Evolutionary conservation across 495 filamentous ascomycete genomes (phyloP), one percentile per base, ranked within the genome.

Genomic region (Lindgomyces ingoldianus): DNA sequence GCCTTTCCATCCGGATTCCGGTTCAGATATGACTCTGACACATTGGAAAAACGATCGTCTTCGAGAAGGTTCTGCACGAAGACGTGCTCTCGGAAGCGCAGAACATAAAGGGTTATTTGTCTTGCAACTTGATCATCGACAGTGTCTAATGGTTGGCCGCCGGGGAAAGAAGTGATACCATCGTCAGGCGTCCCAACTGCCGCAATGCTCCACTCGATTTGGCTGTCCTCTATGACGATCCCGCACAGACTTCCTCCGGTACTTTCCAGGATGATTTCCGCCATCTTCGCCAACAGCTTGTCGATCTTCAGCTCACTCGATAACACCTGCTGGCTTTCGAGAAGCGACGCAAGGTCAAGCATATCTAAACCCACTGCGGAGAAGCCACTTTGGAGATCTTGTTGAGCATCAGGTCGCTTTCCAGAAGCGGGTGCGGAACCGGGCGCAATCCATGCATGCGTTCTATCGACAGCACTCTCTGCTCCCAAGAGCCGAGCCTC

Each of bases 251-350:
- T 88, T 6, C 91, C 91, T 58, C 90, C 90, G 72, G 90, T 92
- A 4, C 89, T 91, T 67, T 93, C 89, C 19, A 96, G 72, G 47
- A 96, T 93, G 62, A 96, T 91, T 71, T 93, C 87, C 54, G 90
- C 90, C 89, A 96, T 95, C 58, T 91, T 94, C 56, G 86, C 85
- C 42, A 96, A 77, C 8, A 96, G 84, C 52, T 87, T 85, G 61
- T 96, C 91, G 21, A 96, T 86, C 60, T 90, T 84, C 29, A 96
- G 80, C 57, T 95, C 90, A 26, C 91, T 95, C 12, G 91, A 95
- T 70, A 96, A 90, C 45, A 95, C 86, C 77, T 96, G 92, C 45
- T 88, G 93, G 16, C 89, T 93, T 69, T 91, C 87, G 10, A 96
- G 81, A 54, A 96, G 96, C 42, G 88, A 91, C 47, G 90, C 86